A percentile compares a stretch with the other conserved stretches of the same genome.
These are phyloP conservation scores for Phascolomyces articulosus DNA, from an alignment of 371 early-diverging fungal species.

Conservation along the genomic window DNA sequence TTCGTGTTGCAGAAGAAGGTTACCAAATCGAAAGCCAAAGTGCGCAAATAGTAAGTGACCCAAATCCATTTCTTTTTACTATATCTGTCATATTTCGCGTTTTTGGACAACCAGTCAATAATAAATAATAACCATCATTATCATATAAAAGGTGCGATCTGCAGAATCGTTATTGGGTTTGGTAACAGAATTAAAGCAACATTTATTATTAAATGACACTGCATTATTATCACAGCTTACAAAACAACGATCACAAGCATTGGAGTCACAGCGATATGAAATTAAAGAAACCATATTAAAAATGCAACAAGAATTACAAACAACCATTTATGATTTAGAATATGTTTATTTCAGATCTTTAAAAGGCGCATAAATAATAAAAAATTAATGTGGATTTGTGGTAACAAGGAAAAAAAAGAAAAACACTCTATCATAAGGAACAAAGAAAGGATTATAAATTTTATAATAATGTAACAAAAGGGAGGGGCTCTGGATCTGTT, in stretches of 20 bases:
- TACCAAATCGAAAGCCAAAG: slow-evolving; percentile 71
- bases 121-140: not conserved
- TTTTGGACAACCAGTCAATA: not conserved
- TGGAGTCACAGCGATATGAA: slow-evolving; percentile 30
- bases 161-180: slow-evolving; percentile 68
- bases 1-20: slow-evolving; percentile 73
- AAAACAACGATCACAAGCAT: slow-evolving; percentile 28
- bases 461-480: slow-evolving; percentile 6
- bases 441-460: not conserved
- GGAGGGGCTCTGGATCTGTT: slow-evolving; percentile 7
- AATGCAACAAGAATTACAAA: slow-evolving; percentile 37
- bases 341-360: slow-evolving; percentile 46
- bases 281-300: slow-evolving; percentile 32
- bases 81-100: not conserved
- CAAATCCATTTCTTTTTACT: not conserved
- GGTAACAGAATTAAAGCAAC: slow-evolving; percentile 70
- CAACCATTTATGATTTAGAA: slow-evolving; percentile 47
- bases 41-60: slow-evolving; percentile 72
- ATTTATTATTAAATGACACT: slow-evolving; percentile 70
- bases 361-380: slow-evolving; percentile 14
- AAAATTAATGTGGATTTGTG: not conserved
- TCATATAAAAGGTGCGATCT: slow-evolving; percentile 52
- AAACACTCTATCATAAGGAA: not conserved
- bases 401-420: not conserved
- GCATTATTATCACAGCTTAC: slow-evolving; percentile 57